Evolutionary conservation across 495 filamentous ascomycete genomes (phyloP), one percentile per base, ranked within the genome.

Genomic region (Lindgomyces ingoldianus): DNA sequence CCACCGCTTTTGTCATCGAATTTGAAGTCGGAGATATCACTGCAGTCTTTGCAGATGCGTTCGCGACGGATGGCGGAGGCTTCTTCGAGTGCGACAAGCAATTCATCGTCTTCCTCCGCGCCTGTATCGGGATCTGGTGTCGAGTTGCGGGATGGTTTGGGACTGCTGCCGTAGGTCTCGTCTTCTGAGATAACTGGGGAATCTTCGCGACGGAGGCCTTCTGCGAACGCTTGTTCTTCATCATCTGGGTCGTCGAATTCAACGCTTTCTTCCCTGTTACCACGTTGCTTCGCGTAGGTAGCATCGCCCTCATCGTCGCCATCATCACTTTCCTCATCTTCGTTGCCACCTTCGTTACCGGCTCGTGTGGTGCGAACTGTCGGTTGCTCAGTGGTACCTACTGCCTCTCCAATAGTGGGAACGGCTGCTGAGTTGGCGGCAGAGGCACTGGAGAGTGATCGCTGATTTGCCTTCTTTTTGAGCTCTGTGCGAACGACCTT

Each of bases 171-270:
- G 42, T 70, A 70, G 16, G 63, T 61, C 55, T 70, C 68, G 39
- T 70, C 68, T 52, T 66, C 65, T 21, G 36, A 47, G 0, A 3
- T 4, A 21, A 65, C 66, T 0, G 66, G 61, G 16, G 54, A 59
- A 6, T 59, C 63, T 33, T 54, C 67, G 47, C 64, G 64, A 24
- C 45, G 46, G 22, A 60, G 39, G n/a, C 45, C 46, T 22, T 67
- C 55, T n/a, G 53, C 81, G n/a, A 60, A 67, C 19, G 76, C 85
- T 65, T 92, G 85, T 73, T 98, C 94, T 4, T 90, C 95, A 29
- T 96, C 93, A 70, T 98, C 93, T 29, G 91, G 91, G 6, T 83
- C 91, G 39, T 89, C 95, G 72, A 98, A 98, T 12, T 89, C 91
- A 8, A 93, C 85, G 33, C 87, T 89, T 76, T 96, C 89, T 47